Evolutionary conservation across 352 stramenopile genomes (phyloP).

Genomic region (Phytophthora litchii): DNA sequence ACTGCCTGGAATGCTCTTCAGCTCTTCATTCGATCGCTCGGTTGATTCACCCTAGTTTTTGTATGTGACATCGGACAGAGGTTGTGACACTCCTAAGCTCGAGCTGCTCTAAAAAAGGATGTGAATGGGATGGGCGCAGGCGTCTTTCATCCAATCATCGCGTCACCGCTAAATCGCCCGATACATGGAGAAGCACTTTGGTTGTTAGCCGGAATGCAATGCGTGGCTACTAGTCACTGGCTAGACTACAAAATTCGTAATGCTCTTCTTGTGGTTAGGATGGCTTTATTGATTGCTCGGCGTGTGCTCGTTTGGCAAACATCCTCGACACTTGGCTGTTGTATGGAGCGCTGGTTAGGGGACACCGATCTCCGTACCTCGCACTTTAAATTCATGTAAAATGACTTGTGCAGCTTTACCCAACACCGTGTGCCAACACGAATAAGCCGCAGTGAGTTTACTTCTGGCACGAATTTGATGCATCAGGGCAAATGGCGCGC

Average conservation of each 20-base stretch:
- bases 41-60: neutral
- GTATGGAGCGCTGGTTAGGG: constrained; percentile 30
- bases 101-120: constrained; percentile 9
- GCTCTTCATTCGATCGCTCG: constrained; percentile 8
- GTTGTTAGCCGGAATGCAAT: neutral
- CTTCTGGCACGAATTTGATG: constrained; percentile 17
- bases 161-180: constrained; percentile 3
- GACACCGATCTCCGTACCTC: constrained; percentile 20
- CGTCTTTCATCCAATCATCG: constrained; percentile 17
- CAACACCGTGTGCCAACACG: constrained; percentile 12
- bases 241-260: no score
- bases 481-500: neutral
- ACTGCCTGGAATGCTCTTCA: constrained; percentile 14
- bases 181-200: neutral
- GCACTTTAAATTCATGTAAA: no score
- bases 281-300: no score
- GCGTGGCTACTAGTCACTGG: neutral
- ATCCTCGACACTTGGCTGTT: constrained; percentile 5
- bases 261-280: no score
- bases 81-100: constrained; percentile 7
- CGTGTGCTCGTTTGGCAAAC: constrained; percentile 10
- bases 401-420: constrained; percentile 11
- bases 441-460: constrained; percentile 10
- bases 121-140: constrained; percentile 8
- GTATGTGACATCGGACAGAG: constrained; percentile 13